Percentiles rank a stretch among this genome's conserved stretches.
Conservation (phyloP, 176 grass and related monocot genomes). For the sorghum (Sorghum bicolor) region DNA sequence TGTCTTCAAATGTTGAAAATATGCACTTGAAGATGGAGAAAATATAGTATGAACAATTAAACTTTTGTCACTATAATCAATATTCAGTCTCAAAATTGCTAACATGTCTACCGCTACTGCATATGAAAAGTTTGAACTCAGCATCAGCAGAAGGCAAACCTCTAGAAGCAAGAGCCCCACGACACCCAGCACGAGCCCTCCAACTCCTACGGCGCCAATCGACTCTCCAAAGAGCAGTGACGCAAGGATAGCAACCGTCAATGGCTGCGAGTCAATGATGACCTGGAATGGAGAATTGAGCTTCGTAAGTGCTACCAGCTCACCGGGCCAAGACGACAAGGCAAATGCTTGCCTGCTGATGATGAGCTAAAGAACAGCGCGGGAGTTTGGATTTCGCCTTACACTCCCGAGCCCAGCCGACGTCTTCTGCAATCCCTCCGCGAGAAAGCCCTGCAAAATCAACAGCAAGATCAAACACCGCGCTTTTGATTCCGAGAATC, state of each 20-base stretch:
- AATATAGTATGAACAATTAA: background rate
- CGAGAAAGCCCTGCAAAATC: constrained; percentile 72
- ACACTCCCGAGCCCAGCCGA: constrained; percentile 87
- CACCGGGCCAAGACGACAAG: constrained; percentile 6
- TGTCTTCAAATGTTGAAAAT: background rate
- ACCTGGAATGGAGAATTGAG: constrained; percentile 57
- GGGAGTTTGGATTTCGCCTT: constrained; percentile 30
- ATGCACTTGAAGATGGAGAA: background rate
- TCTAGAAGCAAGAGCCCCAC: constrained; percentile 81
- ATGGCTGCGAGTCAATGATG: constrained; percentile 93
- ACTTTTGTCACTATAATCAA: background rate
- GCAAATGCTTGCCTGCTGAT: background rate
- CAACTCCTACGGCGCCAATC: constrained; percentile 58
- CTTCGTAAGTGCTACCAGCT: constrained; percentile 4
- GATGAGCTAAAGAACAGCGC: constrained; percentile 31
- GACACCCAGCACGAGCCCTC: constrained; percentile 73
- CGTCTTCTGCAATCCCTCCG: constrained; percentile 91
- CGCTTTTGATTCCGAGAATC: background rate
- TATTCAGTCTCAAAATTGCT: background rate
- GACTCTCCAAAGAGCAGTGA: constrained; percentile 85
- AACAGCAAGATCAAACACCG: background rate
- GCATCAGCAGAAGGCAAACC: constrained; percentile 30
- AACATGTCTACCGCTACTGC: background rate
- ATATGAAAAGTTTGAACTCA: background rate
- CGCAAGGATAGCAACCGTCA: constrained; percentile 91